These are phyloP conservation scores for Puccinia hordei DNA, from an alignment of 1,284 basidiomycete genomes.

Conservation along the genomic window DNA sequence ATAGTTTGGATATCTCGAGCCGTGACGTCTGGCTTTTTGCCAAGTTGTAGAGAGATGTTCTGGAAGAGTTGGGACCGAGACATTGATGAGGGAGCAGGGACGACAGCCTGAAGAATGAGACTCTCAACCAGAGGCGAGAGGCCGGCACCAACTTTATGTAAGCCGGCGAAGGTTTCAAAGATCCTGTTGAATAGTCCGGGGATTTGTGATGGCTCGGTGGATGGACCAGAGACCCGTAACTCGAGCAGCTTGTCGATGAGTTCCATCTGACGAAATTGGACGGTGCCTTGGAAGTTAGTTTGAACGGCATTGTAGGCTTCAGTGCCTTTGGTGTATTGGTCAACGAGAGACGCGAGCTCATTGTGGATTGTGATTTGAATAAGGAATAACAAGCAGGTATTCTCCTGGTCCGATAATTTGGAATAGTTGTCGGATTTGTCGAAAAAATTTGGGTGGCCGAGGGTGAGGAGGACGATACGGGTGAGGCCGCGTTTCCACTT, in stretches of 20 bases:
- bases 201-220: not conserved
- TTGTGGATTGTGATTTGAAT: not conserved
- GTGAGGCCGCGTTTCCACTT: too few relatives aligned
- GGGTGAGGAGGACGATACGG: too few relatives aligned
- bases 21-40: not conserved
- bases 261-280: not conserved
- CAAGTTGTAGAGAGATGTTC: slow-evolving; percentile 1
- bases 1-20: not conserved
- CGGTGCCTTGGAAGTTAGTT: not conserved
- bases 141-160: not conserved
- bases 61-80: not conserved
- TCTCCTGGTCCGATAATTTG: not conserved
- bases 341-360: not conserved
- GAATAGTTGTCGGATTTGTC: not conserved
- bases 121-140: not conserved
- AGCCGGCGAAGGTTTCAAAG: not conserved
- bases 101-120: not conserved
- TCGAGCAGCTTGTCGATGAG: not conserved
- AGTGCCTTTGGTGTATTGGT: not conserved
- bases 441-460: not conserved
- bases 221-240: not conserved
- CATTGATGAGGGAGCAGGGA: not conserved
- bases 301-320: not conserved
- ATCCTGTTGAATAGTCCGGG: not conserved
- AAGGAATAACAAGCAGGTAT: not conserved